A percentile compares a stretch with the other conserved stretches of the same genome.
Evolutionary conservation across 768 basidiomycete species (phyloP).

Genomic region (Tylopilus balloui): DNA sequence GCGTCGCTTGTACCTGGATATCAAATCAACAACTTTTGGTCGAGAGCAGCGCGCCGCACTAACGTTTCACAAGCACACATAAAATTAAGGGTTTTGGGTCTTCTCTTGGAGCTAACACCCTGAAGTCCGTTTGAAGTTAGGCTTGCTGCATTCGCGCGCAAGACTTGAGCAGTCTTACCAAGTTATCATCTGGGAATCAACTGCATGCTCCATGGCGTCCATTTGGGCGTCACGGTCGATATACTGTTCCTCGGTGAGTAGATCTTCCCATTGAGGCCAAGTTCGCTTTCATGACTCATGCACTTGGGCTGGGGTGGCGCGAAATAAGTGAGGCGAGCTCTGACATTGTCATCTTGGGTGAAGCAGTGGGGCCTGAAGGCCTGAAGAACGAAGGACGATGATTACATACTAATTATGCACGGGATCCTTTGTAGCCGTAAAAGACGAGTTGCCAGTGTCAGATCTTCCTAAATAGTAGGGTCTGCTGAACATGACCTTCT

Average conservation of each 20-base stretch:
- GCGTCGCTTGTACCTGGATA: conserved; percentile 33
- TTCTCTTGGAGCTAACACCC: conserved; percentile 55
- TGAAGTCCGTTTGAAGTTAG: conserved; percentile 18
- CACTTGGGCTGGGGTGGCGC: conserved; percentile 45
- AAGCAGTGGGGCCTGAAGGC: background rate
- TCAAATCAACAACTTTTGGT: background rate
- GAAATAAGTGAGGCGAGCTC: conserved; percentile 33
- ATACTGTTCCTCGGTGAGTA: conserved; percentile 43
- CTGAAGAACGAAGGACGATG: too few relatives aligned
- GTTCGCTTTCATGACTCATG: conserved; percentile 39
- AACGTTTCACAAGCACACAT: conserved; percentile 62
- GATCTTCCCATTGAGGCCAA: conserved; percentile 41
- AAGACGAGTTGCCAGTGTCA: too few relatives aligned
- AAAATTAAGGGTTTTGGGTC: conserved; percentile 51
- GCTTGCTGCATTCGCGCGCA: background rate
- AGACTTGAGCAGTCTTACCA: conserved; percentile 37
- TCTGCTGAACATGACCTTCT: too few relatives aligned
- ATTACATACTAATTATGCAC: background rate
- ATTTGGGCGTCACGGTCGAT: conserved; percentile 38
- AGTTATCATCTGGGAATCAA: conserved; percentile 42
- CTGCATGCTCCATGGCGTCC: conserved; percentile 41
- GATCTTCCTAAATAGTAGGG: too few relatives aligned
- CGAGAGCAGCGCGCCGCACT: conserved; percentile 16
- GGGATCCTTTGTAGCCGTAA: too few relatives aligned
- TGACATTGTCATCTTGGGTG: conserved; percentile 6